These are phyloP conservation scores for Sideroxylon spinosum DNA, from an alignment of 179 eudicot species.

Conservation along the genomic window DNA sequence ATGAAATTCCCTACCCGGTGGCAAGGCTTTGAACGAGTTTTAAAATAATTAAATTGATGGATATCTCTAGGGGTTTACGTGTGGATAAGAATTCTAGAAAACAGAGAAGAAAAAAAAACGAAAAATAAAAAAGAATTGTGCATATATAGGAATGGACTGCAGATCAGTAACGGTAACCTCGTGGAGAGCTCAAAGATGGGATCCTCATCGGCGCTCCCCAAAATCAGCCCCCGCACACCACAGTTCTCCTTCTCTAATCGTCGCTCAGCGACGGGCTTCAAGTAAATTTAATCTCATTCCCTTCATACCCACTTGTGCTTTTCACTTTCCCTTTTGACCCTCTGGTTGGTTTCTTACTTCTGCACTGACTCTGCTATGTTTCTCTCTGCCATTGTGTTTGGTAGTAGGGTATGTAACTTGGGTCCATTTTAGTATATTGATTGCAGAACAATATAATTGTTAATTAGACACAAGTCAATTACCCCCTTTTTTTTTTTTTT, in stretches of 20 bases:
- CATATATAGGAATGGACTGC: background rate
- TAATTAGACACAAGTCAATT: background rate
- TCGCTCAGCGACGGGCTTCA: conserved; percentile 5
- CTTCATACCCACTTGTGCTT: background rate
- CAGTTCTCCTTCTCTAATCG: background rate
- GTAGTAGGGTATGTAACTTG: background rate
- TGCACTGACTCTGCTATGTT: background rate
- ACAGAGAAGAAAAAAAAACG: too few species aligned
- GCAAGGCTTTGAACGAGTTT: too few species aligned
- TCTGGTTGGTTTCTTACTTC: background rate
- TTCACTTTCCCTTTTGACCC: background rate
- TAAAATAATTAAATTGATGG: too few species aligned
- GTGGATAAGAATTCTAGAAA: too few species aligned
- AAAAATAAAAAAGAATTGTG: too few species aligned
- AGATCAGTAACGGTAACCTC: too few species aligned
- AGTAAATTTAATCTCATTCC: background rate
- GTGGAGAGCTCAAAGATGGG: conserved; percentile 4
- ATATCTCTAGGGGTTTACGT: too few species aligned
- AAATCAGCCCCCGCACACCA: background rate
- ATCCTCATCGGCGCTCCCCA: conserved; percentile 2
- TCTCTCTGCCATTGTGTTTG: background rate
- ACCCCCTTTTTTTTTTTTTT: background rate
- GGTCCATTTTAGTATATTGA: background rate
- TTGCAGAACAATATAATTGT: background rate
- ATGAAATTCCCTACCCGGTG: too few species aligned